A percentile compares a stretch with the other conserved stretches of the same genome.
These are phyloP conservation scores for Tanozyma kutaoensis DNA, from an alignment of 805 yeast genomes.

Conservation along the genomic window DNA sequence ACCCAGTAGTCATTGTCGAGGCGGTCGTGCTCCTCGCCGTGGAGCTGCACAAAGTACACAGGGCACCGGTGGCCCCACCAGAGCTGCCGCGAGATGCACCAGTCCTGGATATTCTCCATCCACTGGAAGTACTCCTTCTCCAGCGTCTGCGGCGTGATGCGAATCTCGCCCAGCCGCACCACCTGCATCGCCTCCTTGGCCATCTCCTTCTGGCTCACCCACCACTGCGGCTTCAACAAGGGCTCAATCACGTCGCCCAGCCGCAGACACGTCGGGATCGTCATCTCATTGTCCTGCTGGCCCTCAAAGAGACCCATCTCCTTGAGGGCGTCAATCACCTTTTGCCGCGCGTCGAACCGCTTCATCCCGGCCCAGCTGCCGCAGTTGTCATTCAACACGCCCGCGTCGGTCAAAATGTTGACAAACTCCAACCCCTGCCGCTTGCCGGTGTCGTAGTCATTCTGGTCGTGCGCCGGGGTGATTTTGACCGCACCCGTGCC, in stretches of 20 bases:
- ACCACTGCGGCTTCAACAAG: conserved; percentile 96
- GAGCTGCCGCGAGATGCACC: conserved; percentile 93
- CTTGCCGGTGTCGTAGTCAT: conserved; percentile 94
- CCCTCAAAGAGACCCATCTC: conserved; percentile 64
- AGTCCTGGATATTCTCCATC: conserved; percentile 93
- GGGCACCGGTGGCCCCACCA: conserved; percentile 99
- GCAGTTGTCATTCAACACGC: conserved; percentile 79
- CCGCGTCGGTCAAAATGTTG: conserved; percentile 87
- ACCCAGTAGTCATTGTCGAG: conserved; percentile 73
- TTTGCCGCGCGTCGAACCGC: conserved; percentile 86
- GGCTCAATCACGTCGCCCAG: conserved; percentile 98
- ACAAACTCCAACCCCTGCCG: conserved; percentile 81
- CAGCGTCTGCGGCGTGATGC: conserved; percentile 77
- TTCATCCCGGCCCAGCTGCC: conserved; percentile 88
- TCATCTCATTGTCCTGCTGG: conserved; percentile 92
- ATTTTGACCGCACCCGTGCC: conserved; percentile 99
- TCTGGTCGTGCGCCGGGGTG: conserved; percentile 96
- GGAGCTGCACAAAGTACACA: conserved; percentile 74
- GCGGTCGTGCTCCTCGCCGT: conserved; percentile 54
- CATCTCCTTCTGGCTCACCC: conserved; percentile 87
- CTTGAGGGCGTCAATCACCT: conserved; percentile 71
- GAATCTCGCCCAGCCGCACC: conserved; percentile 68
- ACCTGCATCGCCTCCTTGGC: conserved; percentile 81
- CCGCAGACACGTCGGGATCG: conserved; percentile 87
- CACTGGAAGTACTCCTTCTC: conserved; percentile 91